Percentiles rank a stretch among this genome's conserved stretches.
Conservation (phyloP, 208 protist species). For the Crithidia sp. region DNA sequence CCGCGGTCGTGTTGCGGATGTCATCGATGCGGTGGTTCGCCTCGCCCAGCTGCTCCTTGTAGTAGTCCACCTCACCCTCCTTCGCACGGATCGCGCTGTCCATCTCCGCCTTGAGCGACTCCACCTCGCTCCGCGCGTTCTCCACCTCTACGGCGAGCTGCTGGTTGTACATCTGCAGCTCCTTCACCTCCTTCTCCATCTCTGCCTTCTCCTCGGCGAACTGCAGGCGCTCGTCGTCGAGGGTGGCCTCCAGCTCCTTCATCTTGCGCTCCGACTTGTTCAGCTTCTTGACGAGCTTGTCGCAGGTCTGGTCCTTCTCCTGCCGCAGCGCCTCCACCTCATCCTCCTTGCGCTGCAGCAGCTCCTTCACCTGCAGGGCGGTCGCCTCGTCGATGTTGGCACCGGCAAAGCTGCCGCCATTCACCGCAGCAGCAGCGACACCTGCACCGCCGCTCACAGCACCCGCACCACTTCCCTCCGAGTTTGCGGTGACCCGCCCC, state of each 20-base stretch:
- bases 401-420: constrained; percentile 15
- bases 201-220: constrained; percentile 78
- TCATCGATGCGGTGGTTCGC: constrained; percentile 67
- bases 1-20: constrained; percentile 63
- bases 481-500: constrained; percentile 66
- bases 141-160: constrained; percentile 86
- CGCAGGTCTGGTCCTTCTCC: constrained; percentile 82
- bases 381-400: constrained; percentile 60
- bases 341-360: constrained; percentile 87
- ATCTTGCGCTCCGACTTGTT: constrained; percentile 88
- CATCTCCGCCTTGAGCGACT: constrained; percentile 56
- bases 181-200: constrained; percentile 63
- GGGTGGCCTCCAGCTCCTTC: constrained; percentile 71
- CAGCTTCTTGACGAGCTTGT: constrained; percentile 92
- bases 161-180: constrained; percentile 81
- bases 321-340: constrained; percentile 73
- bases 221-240: constrained; percentile 84
- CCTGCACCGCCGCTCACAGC: constrained; percentile 5
- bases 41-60: constrained; percentile 60
- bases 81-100: constrained; percentile 68
- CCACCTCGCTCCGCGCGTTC: constrained; percentile 69
- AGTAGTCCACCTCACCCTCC: constrained; percentile 81
- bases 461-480: not conserved
- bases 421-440: not conserved
- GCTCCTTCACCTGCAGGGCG: constrained; percentile 69